Percentiles rank a stretch among this genome's conserved stretches.
These are phyloP conservation scores for Phoma sp. DNA, from an alignment of 2,329 filamentous ascomycete genomes.

Conservation along the genomic window DNA sequence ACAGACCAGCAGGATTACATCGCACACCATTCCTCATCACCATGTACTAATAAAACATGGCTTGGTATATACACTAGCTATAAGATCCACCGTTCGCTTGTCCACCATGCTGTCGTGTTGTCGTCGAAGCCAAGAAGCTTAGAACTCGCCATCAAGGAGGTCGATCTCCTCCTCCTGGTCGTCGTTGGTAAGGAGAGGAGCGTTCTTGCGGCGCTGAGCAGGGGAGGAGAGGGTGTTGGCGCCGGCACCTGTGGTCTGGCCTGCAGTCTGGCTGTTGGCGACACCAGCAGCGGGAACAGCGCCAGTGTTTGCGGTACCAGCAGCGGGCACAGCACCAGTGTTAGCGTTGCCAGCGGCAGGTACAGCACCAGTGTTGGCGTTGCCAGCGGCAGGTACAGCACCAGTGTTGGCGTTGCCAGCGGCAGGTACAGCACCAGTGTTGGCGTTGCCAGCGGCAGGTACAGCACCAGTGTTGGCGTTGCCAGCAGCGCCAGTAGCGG, in stretches of 20 bases:
- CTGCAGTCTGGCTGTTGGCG: neutral
- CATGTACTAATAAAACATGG: conserved; percentile 1
- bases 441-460: conserved; percentile 9
- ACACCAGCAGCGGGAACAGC: conserved; percentile 6
- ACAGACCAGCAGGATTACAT: conserved; percentile 12
- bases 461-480: conserved; percentile 7
- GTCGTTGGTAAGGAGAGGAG: conserved; percentile 39
- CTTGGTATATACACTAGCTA: conserved; percentile 1
- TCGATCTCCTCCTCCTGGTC: conserved; percentile 47
- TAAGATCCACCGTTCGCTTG: conserved; percentile 1
- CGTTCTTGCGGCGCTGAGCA: conserved; percentile 18
- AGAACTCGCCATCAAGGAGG: conserved; percentile 27
- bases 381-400: neutral
- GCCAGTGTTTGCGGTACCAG: no score
- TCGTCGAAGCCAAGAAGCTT: conserved; percentile 12
- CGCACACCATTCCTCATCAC: conserved; percentile 1
- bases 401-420: neutral
- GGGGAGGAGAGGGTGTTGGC: conserved; percentile 13
- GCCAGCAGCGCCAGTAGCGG: conserved; percentile 2
- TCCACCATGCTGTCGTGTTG: neutral
- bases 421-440: conserved; percentile 13
- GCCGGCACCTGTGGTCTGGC: neutral
- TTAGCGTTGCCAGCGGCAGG: neutral
- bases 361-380: neutral
- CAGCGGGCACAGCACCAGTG: conserved; percentile 4